Evolutionary conservation across 106 monocot genomes (phyloP), one percentile per base, ranked within the genome.

Genomic region (Acorus gramineus): DNA sequence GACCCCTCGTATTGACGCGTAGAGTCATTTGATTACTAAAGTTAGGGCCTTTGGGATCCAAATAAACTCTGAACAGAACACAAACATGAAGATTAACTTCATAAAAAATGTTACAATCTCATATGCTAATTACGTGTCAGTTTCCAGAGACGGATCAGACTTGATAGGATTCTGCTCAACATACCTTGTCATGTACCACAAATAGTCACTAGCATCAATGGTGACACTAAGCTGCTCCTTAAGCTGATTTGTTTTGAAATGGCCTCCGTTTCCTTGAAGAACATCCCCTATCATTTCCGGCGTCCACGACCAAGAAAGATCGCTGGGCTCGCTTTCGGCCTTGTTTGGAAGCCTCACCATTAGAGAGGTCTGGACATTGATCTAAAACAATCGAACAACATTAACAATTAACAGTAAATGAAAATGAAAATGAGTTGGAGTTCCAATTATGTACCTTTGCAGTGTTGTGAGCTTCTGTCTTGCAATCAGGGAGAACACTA

Each of bases 151-250:
- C n/a, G n/a, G 28, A 28, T 28, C 28, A 28, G 1, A 28, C 28
- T 1, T 28, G 28, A 28, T 1, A 1, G 28, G 28, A 28, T 28
- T 28, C 1, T 28, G 28, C 28, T 28, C 11, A 8, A 80, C 80
- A 75, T 53, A 80, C 80, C 75, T 66, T 44, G 80, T 80, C 11
- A 75, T 80, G 61, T 80, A 80, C 80, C 80, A 80, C 47, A 80
- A 67, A 44, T 80, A 80, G 54, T 80, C 80, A 11, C 75, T 71
- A 3, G 55, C 57, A 50, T 80, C 80, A 55, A 66, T 64, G 44
- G 80, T 80, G 55, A 80, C 13, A 66, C 63, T 71, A 12, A 75
- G 13, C 58, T 80, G 80, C 57, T 80, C 80, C 66, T 55, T 14
- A 6, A 80, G 58, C 13, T 75, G 75, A 55, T 55, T 62, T 13